A percentile compares a stretch with the other conserved stretches of the same genome.
These are phyloP conservation scores for Manihot esculenta DNA, from an alignment of 441 rosid genomes.

Conservation along the genomic window DNA sequence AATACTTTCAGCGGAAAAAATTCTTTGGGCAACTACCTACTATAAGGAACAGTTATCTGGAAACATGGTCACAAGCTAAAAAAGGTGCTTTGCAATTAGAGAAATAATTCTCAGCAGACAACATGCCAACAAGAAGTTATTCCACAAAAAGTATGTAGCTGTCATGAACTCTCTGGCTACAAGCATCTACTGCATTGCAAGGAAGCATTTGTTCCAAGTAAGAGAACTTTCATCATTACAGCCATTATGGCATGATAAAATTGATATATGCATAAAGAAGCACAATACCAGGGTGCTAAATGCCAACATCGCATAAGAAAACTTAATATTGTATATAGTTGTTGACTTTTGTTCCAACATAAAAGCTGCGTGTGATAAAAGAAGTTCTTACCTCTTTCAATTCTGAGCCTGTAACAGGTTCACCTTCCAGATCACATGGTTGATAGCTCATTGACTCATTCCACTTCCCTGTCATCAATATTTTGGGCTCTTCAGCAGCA, in stretches of 20 bases:
- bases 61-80: no score
- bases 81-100: no score
- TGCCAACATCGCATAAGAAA: background rate
- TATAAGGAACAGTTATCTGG: background rate
- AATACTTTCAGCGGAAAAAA: background rate
- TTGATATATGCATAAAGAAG: background rate
- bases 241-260: background rate
- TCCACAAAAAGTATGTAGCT: background rate
- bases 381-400: conserved; percentile 56
- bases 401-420: conserved; percentile 88
- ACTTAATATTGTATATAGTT: background rate
- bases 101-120: background rate
- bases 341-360: background rate
- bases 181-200: background rate
- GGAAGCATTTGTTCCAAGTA: background rate
- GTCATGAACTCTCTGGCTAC: background rate
- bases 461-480: conserved; percentile 98
- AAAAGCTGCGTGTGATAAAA: background rate
- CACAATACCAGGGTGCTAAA: background rate
- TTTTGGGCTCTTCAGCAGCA: conserved; percentile 89
- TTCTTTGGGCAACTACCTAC: background rate
- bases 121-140: background rate
- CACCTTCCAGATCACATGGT: conserved; percentile 93
- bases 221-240: background rate
- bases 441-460: conserved; percentile 88